Percentiles rank a stretch among this genome's conserved stretches.
phyloP scores from a whole-genome alignment of 2,329 filamentous ascomycete genomes.

The Acrodontium crateriforme region DNA sequence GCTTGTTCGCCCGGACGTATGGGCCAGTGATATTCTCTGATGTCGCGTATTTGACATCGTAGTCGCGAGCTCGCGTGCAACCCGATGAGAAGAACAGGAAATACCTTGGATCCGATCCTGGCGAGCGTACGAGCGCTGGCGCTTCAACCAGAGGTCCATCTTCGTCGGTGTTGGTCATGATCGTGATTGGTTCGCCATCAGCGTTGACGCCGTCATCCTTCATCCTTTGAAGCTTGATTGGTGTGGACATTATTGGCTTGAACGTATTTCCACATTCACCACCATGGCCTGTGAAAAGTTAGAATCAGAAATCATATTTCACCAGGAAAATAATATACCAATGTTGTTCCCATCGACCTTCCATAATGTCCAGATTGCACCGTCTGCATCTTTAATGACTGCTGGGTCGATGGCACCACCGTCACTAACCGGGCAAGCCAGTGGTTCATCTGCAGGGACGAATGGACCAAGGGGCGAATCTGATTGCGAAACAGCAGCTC shows the following conservation, averaged over 20 bases:
- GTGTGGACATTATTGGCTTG: constrained; percentile 13
- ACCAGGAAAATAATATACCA: too few relatives aligned
- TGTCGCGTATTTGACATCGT: constrained; percentile 22
- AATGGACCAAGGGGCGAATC: constrained; percentile 18
- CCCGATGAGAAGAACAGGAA: constrained; percentile 25
- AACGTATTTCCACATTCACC: constrained; percentile 20
- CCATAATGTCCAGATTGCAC: constrained; percentile 18
- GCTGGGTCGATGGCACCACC: constrained; percentile 24
- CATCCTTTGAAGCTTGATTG: constrained; percentile 23
- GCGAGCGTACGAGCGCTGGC: constrained; percentile 15
- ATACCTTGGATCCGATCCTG: constrained; percentile 19
- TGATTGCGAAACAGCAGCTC: constrained; percentile 17
- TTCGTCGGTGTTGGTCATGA: constrained; percentile 15
- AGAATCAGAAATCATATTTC: too few relatives aligned
- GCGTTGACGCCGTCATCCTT: constrained; percentile 15
- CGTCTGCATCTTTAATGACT: constrained; percentile 16
- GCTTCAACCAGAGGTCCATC: constrained; percentile 25
- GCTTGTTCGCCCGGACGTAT: constrained; percentile 13
- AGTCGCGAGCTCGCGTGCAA: constrained; percentile 17
- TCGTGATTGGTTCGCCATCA: constrained; percentile 10
- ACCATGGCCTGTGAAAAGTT: too few relatives aligned
- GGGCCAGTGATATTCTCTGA: constrained; percentile 16
- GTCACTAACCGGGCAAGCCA: constrained; percentile 16
- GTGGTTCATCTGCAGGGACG: constrained; percentile 9
- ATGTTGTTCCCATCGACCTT: constrained; percentile 25